These are phyloP conservation scores for Scedosporium dehoogii DNA, from an alignment of 2,329 filamentous ascomycete genomes.

Conservation along the genomic window DNA sequence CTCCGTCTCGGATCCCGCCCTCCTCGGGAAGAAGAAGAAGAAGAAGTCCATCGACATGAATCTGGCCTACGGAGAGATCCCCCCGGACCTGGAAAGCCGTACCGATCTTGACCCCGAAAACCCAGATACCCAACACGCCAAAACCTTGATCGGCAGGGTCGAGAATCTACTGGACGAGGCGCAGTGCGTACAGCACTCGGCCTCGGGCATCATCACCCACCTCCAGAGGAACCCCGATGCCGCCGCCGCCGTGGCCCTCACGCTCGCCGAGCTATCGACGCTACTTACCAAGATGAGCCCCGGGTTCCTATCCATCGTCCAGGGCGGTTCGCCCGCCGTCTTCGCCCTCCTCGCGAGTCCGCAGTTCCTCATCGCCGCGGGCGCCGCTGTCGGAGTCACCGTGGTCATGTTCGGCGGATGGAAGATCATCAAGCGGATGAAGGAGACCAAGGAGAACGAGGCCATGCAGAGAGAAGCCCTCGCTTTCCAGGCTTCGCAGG, in stretches of 20 bases:
- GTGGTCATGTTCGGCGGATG: conserved; percentile 93
- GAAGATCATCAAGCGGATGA: conserved; percentile 90
- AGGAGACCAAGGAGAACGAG: conserved; percentile 23
- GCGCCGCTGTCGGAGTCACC: conserved; percentile 84
- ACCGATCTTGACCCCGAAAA: conserved; percentile 42
- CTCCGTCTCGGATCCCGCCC: conserved; percentile 28
- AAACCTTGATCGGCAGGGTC: conserved; percentile 59
- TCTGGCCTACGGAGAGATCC: conserved; percentile 78
- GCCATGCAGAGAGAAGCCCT: conserved; percentile 19
- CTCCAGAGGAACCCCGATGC: conserved; percentile 66
- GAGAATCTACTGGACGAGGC: conserved; percentile 76
- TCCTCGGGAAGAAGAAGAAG: conserved; percentile 13
- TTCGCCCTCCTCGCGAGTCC: conserved; percentile 81
- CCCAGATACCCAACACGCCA: conserved; percentile 46
- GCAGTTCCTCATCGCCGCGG: conserved; percentile 88
- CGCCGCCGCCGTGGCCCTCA: conserved; percentile 86
- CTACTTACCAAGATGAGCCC: conserved; percentile 78
- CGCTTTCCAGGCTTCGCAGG: conserved; percentile 16
- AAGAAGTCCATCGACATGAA: conserved; percentile 65
- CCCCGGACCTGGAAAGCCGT: conserved; percentile 51
- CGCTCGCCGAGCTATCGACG: conserved; percentile 81
- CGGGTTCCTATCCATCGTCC: conserved; percentile 63
- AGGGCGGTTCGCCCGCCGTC: conserved; percentile 72
- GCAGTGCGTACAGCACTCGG: conserved; percentile 79
- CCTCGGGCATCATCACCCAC: conserved; percentile 70